A percentile compares a stretch with the other conserved stretches of the same genome.
Conservation (phyloP, 208 protist genomes). For the Acanthamoeba lenticulata region DNA sequence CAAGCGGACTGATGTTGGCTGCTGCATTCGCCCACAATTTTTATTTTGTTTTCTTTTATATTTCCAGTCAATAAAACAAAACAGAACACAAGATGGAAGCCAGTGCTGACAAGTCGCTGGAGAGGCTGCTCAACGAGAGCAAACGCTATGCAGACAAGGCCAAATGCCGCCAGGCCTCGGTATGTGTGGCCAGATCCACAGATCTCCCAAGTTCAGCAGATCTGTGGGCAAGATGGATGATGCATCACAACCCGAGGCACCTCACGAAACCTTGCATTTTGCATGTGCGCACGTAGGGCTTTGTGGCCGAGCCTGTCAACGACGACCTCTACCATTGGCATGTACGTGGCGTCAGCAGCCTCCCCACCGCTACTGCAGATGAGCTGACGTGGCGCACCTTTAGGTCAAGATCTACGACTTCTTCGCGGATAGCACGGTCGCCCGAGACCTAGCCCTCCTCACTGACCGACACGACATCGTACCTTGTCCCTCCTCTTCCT, state of each 20-base stretch:
- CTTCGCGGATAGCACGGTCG: not conserved
- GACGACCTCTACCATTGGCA: slow-evolving; percentile 23
- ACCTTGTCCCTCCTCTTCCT: not conserved
- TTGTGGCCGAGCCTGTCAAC: not conserved
- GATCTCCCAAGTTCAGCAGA: too few relatives aligned
- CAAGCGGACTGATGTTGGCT: not conserved
- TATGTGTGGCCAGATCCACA: too few relatives aligned
- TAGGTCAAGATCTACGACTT: slow-evolving; percentile 29
- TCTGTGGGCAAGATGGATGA: too few relatives aligned
- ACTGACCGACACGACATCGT: not conserved
- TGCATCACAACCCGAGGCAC: too few relatives aligned
- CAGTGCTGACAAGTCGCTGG: not conserved
- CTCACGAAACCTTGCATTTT: too few relatives aligned
- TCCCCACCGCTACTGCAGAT: not conserved
- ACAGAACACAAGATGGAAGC: not conserved
- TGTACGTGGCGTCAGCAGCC: not conserved
- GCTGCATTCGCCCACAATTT: too few relatives aligned
- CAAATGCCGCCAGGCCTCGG: not conserved
- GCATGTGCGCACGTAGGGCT: not conserved
- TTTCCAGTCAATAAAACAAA: not conserved
- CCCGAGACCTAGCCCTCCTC: not conserved
- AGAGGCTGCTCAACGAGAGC: not conserved
- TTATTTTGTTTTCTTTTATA: too few relatives aligned
- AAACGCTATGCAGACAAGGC: slow-evolving; percentile 41
- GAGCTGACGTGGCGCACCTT: not conserved